These are phyloP conservation scores for Diplodia seriata DNA, from an alignment of 2,329 filamentous ascomycete species.

Conservation along the genomic window DNA sequence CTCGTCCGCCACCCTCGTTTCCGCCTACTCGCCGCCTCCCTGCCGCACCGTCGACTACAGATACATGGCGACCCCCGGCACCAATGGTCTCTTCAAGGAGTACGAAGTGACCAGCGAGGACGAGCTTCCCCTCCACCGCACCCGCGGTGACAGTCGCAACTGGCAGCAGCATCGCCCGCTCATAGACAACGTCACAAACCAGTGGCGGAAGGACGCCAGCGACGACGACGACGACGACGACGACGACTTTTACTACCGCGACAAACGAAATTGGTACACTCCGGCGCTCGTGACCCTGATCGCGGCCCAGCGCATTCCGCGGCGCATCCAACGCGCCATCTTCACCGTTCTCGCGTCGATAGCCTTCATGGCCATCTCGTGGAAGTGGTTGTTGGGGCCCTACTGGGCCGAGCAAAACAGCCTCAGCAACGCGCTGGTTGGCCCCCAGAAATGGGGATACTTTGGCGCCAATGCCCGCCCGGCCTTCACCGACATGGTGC, in stretches of 20 bases:
- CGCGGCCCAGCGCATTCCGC: slow-evolving; percentile 41
- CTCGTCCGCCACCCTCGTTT: slow-evolving; percentile 28
- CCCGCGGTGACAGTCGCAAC: slow-evolving; percentile 14
- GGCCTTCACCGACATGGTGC: slow-evolving; percentile 58
- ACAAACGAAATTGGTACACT: slow-evolving; percentile 44
- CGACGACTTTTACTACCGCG: slow-evolving; percentile 47
- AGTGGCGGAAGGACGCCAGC: slow-evolving; percentile 40
- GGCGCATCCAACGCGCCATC: slow-evolving; percentile 47
- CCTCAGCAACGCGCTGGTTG: slow-evolving; percentile 46
- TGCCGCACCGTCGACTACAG: slow-evolving; percentile 9
- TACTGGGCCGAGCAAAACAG: slow-evolving; percentile 44
- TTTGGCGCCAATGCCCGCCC: slow-evolving; percentile 59
- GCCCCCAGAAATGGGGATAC: slow-evolving; percentile 36
- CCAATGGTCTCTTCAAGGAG: slow-evolving; percentile 24
- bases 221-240: slow-evolving; percentile 52
- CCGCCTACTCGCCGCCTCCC: slow-evolving; percentile 23
- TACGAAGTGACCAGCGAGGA: slow-evolving; percentile 18
- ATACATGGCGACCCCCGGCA: slow-evolving; percentile 30
- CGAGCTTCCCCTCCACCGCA: slow-evolving; percentile 24
- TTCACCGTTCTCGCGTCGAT: slow-evolving; percentile 42
- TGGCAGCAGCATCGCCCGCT: slow-evolving; percentile 34
- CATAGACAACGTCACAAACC: slow-evolving; percentile 39
- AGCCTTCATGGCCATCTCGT: slow-evolving; percentile 43
- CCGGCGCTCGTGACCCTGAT: slow-evolving; percentile 44
- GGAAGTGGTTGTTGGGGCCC: slow-evolving; percentile 49